These are phyloP conservation scores for Monilinia polystroma DNA, from an alignment of 2,329 filamentous ascomycete genomes.

Conservation along the genomic window DNA sequence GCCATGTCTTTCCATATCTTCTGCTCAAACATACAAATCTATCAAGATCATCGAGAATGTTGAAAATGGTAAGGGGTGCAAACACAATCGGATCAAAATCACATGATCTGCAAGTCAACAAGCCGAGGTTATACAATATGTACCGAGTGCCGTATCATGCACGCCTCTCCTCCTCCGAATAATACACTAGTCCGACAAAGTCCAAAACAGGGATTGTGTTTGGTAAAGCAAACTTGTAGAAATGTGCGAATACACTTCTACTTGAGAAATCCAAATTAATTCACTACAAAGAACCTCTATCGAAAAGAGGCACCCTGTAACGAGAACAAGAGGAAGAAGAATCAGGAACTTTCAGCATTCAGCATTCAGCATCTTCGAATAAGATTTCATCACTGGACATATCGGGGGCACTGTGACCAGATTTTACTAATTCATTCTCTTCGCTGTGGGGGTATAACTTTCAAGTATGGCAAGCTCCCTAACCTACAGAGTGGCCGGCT, in stretches of 20 bases:
- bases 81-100: background rate
- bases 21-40: background rate
- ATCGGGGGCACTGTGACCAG: background rate
- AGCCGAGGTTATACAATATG: background rate
- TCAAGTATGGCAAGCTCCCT: constrained; percentile 22
- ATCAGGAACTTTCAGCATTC: no score
- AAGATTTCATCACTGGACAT: background rate
- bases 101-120: no score
- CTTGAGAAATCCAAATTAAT: no score
- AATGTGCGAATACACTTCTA: no score
- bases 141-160: no score
- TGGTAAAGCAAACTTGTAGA: no score
- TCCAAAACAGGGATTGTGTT: no score
- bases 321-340: no score
- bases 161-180: no score
- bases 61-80: background rate
- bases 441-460: background rate
- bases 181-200: no score
- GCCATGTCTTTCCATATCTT: no score
- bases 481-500: constrained; percentile 27
- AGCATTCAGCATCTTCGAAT: background rate
- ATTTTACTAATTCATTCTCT: background rate
- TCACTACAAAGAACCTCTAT: no score
- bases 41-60: background rate
- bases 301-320: background rate